Evolutionary conservation across 192 early-diverging fungal species (phyloP), one percentile per base, ranked within the genome.

Genomic region (Coemansia aciculifera): DNA sequence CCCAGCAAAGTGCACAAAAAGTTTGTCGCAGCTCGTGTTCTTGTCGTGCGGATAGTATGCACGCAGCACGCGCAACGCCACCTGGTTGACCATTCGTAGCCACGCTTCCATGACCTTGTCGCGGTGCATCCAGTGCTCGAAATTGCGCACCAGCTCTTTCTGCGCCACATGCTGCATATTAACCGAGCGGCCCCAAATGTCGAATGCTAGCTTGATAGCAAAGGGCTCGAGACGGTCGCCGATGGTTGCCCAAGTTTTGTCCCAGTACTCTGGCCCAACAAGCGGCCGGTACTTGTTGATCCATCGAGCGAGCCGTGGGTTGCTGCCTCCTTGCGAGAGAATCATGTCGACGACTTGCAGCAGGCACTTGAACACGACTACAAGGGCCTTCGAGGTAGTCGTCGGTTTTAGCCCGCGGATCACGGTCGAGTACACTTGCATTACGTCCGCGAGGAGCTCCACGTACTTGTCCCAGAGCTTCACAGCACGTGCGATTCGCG

Each of bases 391-490:
- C 0, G 34, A 31, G 3, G 71, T 49, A 0, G 64, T 62, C 12
- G 52, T 11, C 4, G 69, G 68, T 29, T 61, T 42, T 3, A 74
- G 27, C 1, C 65, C 68, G 23, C 75, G 68, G 24, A 83, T 63
- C 4, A 74, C 69, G 1, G 75, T 77, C 40, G 75, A 77, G 59
- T 77, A 83, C 3, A 72, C 62, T 44, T 71, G 75, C 62, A 83
- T 51, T 5, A 74, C 75, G 17, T 44, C 66, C 4, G 66, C 32
- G 4, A 83, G 80, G 5, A 83, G 62, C 36, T 49, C 61, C 15
- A 72, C 68, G 39, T 83, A 72, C 66, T 71, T 42, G 12, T 83
- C 72, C 80, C 80, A 83, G 11, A 83, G 66, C 15, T 66, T 72
- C 29, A 67, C 27, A 4, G 75, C 72, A 5, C 37, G 43, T 0